Evolutionary conservation across 805 yeast species (phyloP).

Genomic region (Starmera quercuum): DNA sequence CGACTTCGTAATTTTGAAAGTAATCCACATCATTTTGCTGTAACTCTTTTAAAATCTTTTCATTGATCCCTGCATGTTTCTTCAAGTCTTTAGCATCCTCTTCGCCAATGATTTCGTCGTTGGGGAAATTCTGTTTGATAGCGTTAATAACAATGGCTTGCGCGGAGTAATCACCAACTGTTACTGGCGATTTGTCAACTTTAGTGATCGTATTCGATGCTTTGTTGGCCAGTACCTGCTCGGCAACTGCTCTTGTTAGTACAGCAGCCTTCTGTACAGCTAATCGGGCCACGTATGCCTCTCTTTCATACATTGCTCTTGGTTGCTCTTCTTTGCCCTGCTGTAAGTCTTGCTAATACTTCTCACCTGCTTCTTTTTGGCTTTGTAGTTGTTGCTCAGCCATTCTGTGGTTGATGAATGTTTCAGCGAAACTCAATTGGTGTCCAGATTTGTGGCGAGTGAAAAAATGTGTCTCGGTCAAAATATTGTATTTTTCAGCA

Average conservation of each 20-base stretch:
- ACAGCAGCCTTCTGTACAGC: constrained; percentile 87
- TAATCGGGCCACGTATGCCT: constrained; percentile 71
- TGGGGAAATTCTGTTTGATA: constrained; percentile 69
- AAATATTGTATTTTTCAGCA: too few species aligned
- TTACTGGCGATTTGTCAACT: constrained; percentile 88
- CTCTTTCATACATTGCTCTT: constrained; percentile 48
- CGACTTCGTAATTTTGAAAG: constrained; percentile 15
- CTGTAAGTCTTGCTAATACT: too few species aligned
- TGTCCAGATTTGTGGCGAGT: too few species aligned
- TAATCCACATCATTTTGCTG: constrained; percentile 43
- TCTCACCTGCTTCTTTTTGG: too few species aligned
- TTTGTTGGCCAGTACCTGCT: constrained; percentile 39
- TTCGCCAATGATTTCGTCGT: constrained; percentile 88
- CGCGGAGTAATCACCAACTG: constrained; percentile 93
- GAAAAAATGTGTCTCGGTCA: too few species aligned
- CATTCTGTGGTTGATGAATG: too few species aligned
- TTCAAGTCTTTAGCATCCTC: constrained; percentile 73
- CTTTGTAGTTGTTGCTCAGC: too few species aligned
- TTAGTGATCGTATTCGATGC: constrained; percentile 61
- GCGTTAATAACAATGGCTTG: constrained; percentile 91
- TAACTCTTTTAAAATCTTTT: constrained; percentile 54
- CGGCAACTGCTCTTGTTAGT: constrained; percentile 60
- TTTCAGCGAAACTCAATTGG: too few species aligned
- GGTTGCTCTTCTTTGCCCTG: too few species aligned
- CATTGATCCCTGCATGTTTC: constrained; percentile 39